Conservation (phyloP, 2,329 filamentous ascomycete genomes). For the Myriangium duriaei region DNA sequence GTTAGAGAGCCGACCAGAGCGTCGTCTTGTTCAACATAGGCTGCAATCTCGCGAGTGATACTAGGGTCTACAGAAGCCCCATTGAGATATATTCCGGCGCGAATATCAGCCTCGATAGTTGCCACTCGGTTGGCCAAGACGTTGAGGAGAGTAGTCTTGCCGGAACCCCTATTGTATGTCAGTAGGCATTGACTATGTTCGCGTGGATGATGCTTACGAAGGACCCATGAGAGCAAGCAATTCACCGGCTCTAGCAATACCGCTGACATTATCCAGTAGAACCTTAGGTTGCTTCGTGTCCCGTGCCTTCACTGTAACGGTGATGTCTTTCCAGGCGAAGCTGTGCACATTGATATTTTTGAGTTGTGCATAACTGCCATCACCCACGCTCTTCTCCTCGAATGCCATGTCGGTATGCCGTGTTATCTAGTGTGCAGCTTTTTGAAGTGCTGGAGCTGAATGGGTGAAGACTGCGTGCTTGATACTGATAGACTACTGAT, state of each 20-base stretch:
- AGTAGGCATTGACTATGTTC: neutral
- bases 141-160: slow-evolving; percentile 75
- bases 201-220: slow-evolving; percentile 15
- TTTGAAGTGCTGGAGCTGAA: too few relatives aligned
- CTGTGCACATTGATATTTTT: slow-evolving; percentile 50
- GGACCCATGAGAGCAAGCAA: slow-evolving; percentile 71
- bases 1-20: slow-evolving; percentile 67
- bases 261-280: slow-evolving; percentile 52
- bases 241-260: slow-evolving; percentile 55
- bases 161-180: too few relatives aligned
- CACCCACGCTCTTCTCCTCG: slow-evolving; percentile 33
- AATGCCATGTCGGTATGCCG: slow-evolving; percentile 30
- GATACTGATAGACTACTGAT: too few relatives aligned
- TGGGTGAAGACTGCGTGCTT: too few relatives aligned
- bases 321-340: slow-evolving; percentile 55
- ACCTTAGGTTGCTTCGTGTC: slow-evolving; percentile 49
- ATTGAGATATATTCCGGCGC: neutral
- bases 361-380: slow-evolving; percentile 40
- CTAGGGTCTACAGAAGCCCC: too few relatives aligned
- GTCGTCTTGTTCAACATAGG: slow-evolving; percentile 79
- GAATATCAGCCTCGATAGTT: neutral
- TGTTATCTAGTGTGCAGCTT: too few relatives aligned
- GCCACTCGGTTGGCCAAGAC: slow-evolving; percentile 44
- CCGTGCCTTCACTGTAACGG: slow-evolving; percentile 60
- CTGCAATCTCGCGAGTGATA: slow-evolving; percentile 37